phyloP scores from a whole-genome alignment of 2,329 filamentous ascomycete species.

The Cladosporium colombiae region DNA sequence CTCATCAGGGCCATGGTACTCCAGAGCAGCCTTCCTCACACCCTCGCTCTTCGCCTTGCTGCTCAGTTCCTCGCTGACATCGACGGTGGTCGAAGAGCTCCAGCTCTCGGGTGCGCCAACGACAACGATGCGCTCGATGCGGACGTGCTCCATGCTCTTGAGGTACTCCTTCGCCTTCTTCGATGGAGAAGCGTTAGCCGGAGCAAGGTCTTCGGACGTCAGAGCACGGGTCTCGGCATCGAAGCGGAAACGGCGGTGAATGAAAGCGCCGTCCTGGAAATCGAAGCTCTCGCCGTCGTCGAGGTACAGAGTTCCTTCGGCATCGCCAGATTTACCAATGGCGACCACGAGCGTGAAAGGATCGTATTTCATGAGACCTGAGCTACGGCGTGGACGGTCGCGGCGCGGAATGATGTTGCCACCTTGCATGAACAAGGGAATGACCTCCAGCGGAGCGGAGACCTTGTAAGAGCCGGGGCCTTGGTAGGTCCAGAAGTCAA shows the following conservation, averaged over 20 bases:
- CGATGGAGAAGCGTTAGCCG: conserved; percentile 49
- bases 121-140: conserved; percentile 80
- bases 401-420: conserved; percentile 90
- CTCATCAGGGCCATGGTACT: conserved; percentile 57
- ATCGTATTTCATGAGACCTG: conserved; percentile 87
- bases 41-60: conserved; percentile 43
- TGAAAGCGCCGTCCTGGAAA: conserved; percentile 80
- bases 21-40: conserved; percentile 54
- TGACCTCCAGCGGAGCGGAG: conserved; percentile 76
- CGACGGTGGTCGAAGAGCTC: conserved; percentile 63
- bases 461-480: conserved; percentile 73
- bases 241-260: conserved; percentile 79
- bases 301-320: conserved; percentile 80
- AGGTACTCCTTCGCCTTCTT: conserved; percentile 72
- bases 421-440: conserved; percentile 88
- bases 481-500: conserved; percentile 76
- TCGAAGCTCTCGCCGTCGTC: conserved; percentile 96
- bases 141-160: conserved; percentile 74
- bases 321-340: conserved; percentile 67
- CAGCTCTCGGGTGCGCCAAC: conserved; percentile 76
- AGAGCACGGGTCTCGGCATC: conserved; percentile 57
- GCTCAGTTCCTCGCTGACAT: conserved; percentile 62
- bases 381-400: conserved; percentile 82
- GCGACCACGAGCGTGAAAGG: conserved; percentile 89
- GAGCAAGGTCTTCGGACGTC: conserved; percentile 65